Percentiles rank a stretch among this genome's conserved stretches.
These are phyloP conservation scores for Blastobotrys niveus DNA, from an alignment of 1,139 yeast genomes.

Conservation along the genomic window DNA sequence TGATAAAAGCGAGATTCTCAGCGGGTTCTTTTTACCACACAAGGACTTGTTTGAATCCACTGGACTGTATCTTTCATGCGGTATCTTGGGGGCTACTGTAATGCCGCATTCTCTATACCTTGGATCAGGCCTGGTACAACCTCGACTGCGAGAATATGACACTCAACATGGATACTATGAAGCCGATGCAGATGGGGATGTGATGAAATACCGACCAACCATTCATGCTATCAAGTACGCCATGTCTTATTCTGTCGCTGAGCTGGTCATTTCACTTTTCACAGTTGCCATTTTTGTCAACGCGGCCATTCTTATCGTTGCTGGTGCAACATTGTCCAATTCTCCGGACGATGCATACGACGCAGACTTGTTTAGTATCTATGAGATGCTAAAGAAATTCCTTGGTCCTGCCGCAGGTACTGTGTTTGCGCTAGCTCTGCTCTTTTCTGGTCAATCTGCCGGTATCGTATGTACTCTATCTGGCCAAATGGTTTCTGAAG, in stretches of 20 bases:
- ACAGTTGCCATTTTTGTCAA: conserved; percentile 82
- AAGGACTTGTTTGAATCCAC: conserved; percentile 64
- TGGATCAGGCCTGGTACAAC: conserved; percentile 91
- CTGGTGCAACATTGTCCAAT: conserved; percentile 72
- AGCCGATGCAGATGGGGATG: conserved; percentile 26
- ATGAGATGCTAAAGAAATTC: conserved; percentile 63
- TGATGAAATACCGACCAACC: conserved; percentile 54
- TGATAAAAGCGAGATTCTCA: conserved; percentile 48
- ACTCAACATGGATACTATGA: conserved; percentile 51
- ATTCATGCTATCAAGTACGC: conserved; percentile 65
- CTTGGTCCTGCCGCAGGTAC: conserved; percentile 90
- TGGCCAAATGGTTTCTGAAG: conserved; percentile 95
- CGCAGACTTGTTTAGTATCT: conserved; percentile 85
- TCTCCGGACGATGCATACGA: conserved; percentile 68
- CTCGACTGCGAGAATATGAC: conserved; percentile 80
- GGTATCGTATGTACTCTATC: conserved; percentile 97
- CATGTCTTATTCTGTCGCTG: conserved; percentile 67
- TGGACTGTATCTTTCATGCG: conserved; percentile 81
- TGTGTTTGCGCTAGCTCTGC: conserved; percentile 82
- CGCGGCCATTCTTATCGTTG: conserved; percentile 75
- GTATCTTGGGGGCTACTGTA: conserved; percentile 92
- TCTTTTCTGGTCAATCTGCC: conserved; percentile 96
- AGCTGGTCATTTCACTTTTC: conserved; percentile 65
- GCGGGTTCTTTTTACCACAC: conserved; percentile 73
- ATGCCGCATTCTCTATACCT: conserved; percentile 95